Percentiles rank a stretch among this genome's conserved stretches.
phyloP scores from a whole-genome alignment of 2,329 filamentous ascomycete genomes.

The Stachybotrys chartarum region DNA sequence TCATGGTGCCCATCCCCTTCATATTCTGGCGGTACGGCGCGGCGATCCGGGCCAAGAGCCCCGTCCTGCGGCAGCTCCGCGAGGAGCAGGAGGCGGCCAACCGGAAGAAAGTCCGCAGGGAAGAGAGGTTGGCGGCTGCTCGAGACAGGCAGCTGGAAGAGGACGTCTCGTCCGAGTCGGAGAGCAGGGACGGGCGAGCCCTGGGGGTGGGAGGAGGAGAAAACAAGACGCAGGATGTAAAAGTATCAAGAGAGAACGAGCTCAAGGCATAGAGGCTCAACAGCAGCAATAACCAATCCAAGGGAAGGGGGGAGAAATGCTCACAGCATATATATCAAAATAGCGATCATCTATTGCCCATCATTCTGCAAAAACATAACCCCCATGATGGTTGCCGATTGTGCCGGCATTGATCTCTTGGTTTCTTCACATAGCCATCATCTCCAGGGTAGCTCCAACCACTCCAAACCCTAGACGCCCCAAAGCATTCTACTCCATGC shows the following conservation, averaged over 20 bases:
- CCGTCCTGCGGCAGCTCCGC: constrained; percentile 34
- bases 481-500: no score
- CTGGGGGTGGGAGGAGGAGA: neutral
- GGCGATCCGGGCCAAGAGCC: constrained; percentile 44
- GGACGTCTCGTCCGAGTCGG: neutral
- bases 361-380: no score
- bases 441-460: no score
- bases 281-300: neutral
- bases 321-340: no score
- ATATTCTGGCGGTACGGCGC: constrained; percentile 63
- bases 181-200: neutral
- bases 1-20: constrained; percentile 71
- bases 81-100: constrained; percentile 34
- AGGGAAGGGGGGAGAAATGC: no score
- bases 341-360: no score
- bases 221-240: neutral
- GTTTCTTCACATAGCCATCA: no score
- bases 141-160: neutral
- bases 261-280: neutral
- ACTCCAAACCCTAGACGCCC: no score
- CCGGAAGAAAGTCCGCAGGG: constrained; percentile 21
- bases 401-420: no score
- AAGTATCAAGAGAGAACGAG: neutral
- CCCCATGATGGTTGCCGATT: no score
- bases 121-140: constrained; percentile 8